These are phyloP conservation scores for Zygotorulaspora danielsina DNA, from an alignment of 805 yeast genomes.

Conservation along the genomic window DNA sequence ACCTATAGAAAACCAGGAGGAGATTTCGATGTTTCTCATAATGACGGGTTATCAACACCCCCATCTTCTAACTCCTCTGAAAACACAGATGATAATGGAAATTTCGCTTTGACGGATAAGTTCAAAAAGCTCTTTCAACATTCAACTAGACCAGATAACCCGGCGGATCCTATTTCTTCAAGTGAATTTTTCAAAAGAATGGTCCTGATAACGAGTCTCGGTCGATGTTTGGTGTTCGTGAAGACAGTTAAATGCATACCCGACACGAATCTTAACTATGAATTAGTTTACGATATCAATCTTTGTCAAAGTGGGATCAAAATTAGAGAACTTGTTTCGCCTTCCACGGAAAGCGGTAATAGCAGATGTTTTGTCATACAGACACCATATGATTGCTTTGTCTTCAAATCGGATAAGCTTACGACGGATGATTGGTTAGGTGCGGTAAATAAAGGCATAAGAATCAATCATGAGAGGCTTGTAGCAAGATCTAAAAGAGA, in stretches of 20 bases:
- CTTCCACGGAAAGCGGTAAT: constrained; percentile 35
- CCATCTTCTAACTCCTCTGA: background rate
- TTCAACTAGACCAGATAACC: constrained; percentile 12
- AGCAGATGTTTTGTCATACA: constrained; percentile 49
- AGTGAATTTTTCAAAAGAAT: constrained; percentile 47
- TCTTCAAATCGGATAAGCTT: constrained; percentile 50
- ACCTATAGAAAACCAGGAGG: constrained; percentile 22
- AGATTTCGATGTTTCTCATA: constrained; percentile 2
- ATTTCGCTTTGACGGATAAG: constrained; percentile 23
- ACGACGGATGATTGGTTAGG: constrained; percentile 58
- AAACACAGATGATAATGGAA: constrained; percentile 12
- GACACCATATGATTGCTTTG: constrained; percentile 51
- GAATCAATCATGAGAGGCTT: constrained; percentile 47
- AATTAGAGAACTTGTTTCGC: constrained; percentile 54
- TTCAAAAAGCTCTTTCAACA: constrained; percentile 31
- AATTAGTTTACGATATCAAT: constrained; percentile 51
- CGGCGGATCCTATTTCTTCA: constrained; percentile 17
- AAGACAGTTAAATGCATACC: constrained; percentile 37
- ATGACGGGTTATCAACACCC: constrained; percentile 3
- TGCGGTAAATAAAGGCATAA: constrained; percentile 46
- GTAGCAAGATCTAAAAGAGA: constrained; percentile 20
- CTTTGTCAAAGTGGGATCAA: constrained; percentile 49
- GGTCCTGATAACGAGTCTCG: constrained; percentile 56
- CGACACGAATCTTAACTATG: constrained; percentile 36
- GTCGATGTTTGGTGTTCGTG: constrained; percentile 54